These are phyloP conservation scores for Sarcomyxa edulis DNA, from an alignment of 768 basidiomycete genomes.

Conservation along the genomic window DNA sequence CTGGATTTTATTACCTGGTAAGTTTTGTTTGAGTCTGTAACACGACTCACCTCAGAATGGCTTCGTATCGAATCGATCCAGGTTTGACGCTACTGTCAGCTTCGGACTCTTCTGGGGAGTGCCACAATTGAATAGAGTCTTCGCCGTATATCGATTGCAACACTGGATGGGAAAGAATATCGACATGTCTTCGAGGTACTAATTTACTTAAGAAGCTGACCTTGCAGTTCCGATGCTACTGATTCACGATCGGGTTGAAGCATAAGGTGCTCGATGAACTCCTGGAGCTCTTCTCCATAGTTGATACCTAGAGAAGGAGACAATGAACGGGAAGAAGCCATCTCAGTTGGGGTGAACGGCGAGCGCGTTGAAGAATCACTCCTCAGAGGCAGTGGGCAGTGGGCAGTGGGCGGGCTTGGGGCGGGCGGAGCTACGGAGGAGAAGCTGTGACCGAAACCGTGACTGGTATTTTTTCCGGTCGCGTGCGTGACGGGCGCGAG, in stretches of 20 bases:
- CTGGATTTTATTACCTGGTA: constrained; percentile 29
- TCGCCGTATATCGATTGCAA: constrained; percentile 84
- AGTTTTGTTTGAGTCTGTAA: constrained; percentile 7
- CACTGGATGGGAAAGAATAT: constrained; percentile 35
- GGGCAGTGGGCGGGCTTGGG: too few species aligned
- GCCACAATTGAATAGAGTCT: constrained; percentile 57
- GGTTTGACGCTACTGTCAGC: constrained; percentile 15
- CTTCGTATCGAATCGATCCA: constrained; percentile 57
- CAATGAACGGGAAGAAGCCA: too few species aligned
- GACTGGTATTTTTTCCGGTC: too few species aligned
- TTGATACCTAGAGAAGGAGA: not conserved
- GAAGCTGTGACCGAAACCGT: too few species aligned
- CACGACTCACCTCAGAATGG: constrained; percentile 52
- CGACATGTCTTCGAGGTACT: constrained; percentile 4
- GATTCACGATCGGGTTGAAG: constrained; percentile 32
- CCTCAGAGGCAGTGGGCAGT: too few species aligned
- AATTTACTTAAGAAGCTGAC: constrained; percentile 15
- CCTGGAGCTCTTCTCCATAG: not conserved
- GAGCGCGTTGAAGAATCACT: too few species aligned
- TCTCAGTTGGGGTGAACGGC: too few species aligned
- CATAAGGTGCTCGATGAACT: constrained; percentile 18
- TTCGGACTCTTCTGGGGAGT: constrained; percentile 21
- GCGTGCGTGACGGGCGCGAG: too few species aligned
- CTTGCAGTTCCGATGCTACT: constrained; percentile 43
- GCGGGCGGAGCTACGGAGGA: too few species aligned